These are phyloP conservation scores for Didymosphaeria variabile DNA, from an alignment of 2,329 filamentous ascomycete genomes.

Conservation along the genomic window DNA sequence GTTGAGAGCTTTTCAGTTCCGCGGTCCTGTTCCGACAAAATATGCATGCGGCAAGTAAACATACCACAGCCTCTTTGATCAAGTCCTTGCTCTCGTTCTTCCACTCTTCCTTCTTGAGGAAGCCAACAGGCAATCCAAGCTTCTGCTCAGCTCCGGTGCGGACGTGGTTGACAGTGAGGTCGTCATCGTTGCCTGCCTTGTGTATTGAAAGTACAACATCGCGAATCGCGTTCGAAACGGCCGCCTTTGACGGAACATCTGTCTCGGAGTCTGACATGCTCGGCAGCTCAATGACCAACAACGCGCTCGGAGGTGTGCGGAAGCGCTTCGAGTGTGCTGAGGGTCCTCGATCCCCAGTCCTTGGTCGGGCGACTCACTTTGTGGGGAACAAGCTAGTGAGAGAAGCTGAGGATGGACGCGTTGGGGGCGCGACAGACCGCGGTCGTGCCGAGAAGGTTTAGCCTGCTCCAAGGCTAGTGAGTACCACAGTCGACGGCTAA, in stretches of 20 bases:
- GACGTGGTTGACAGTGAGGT: slow-evolving; percentile 66
- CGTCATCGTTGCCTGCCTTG: slow-evolving; percentile 55
- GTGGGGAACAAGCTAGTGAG: not conserved
- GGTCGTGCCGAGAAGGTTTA: slow-evolving; percentile 9
- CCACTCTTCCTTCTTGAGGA: slow-evolving; percentile 66
- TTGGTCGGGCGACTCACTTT: not conserved
- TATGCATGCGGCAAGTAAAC: slow-evolving; percentile 10
- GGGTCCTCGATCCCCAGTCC: not conserved
- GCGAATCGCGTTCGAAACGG: slow-evolving; percentile 52
- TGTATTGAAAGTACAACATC: slow-evolving; percentile 52
- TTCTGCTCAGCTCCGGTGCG: slow-evolving; percentile 62
- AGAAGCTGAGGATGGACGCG: not conserved
- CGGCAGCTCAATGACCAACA: slow-evolving; percentile 21
- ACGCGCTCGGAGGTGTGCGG: no score
- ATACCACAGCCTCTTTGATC: slow-evolving; percentile 43
- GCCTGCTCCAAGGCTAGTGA: not conserved
- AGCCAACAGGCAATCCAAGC: slow-evolving; percentile 62
- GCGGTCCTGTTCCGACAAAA: not conserved
- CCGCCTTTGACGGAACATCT: slow-evolving; percentile 44
- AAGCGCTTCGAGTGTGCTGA: no score
- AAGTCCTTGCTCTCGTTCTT: slow-evolving; percentile 59
- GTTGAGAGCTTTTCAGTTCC: not conserved
- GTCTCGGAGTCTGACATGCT: slow-evolving; percentile 46
- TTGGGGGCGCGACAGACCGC: not conserved
- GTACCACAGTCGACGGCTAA: no score